phyloP scores from a whole-genome alignment of 495 filamentous ascomycete genomes.

The Tuber melanosporum region DNA sequence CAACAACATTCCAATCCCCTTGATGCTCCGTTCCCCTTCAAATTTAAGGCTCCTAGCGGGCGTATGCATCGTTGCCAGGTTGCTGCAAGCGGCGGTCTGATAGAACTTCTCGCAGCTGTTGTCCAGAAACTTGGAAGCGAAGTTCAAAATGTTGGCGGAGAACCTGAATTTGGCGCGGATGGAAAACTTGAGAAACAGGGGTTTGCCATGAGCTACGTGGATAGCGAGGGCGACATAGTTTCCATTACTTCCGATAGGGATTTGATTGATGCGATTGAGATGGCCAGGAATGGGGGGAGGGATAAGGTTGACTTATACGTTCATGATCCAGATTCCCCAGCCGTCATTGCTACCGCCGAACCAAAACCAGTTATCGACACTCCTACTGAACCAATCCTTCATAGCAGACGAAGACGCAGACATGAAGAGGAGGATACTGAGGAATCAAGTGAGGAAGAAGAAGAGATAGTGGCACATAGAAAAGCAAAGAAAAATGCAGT shows the following conservation, averaged over 20 bases:
- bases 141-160: slow-evolving; percentile 76
- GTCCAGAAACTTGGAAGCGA: slow-evolving; percentile 82
- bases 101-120: slow-evolving; percentile 71
- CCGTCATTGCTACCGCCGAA: slow-evolving; percentile 61
- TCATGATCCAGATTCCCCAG: slow-evolving; percentile 81
- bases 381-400: slow-evolving; percentile 47
- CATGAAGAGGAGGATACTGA: slow-evolving; percentile 48
- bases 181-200: slow-evolving; percentile 73
- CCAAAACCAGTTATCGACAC: slow-evolving; percentile 58
- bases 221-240: slow-evolving; percentile 95
- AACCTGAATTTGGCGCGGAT: slow-evolving; percentile 62
- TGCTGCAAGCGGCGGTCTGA: slow-evolving; percentile 68
- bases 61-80: slow-evolving; percentile 91
- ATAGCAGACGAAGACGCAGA: slow-evolving; percentile 55
- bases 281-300: slow-evolving; percentile 65
- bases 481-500: slow-evolving; percentile 26
- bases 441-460: slow-evolving; percentile 59
- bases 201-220: slow-evolving; percentile 90
- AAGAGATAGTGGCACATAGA: slow-evolving; percentile 47
- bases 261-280: slow-evolving; percentile 77
- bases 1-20: slow-evolving; percentile 51
- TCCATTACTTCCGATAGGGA: slow-evolving; percentile 95
- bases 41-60: slow-evolving; percentile 97
- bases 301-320: slow-evolving; percentile 98
- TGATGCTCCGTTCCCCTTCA: slow-evolving; percentile 86